Evolutionary conservation across 2,329 filamentous ascomycete species (phyloP), one percentile per base, ranked within the genome.

Genomic region (Metarhizium sp.): DNA sequence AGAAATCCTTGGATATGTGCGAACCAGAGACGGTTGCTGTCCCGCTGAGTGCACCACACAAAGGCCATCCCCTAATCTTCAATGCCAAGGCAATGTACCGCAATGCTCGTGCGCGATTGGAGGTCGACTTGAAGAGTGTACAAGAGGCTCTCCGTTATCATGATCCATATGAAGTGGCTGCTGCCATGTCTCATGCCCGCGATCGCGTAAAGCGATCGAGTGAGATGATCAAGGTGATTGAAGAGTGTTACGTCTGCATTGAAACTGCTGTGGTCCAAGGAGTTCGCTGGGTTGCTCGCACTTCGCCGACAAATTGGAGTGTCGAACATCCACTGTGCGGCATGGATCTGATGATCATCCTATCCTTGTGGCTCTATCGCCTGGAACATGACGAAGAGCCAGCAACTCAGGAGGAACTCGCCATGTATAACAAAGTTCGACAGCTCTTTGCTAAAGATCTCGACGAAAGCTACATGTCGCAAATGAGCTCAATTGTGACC

Each of bases 321-420:
- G 90, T 97, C 58, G 94, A 99, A 76, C 92, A 99, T 71, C 92
- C 94, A 53, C 85, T 99, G 57, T 96, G 92, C 67, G 92, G 92
- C 59, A 84, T 99, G 76, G 94, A 99, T 71, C 80, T 97, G 62
- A 96, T 99, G 84, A 94, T 97, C 70, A 94, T 96, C 64, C 86
- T 99, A 64, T 96, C 90, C 66, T 79, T 97, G 63, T 99, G 94
- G 94, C 86, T 99, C 65, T 97, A 96, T 78, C 91, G 92, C 75
- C 87, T 99, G 78, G 94, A 99, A 87, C 92, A 97, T 76, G 94
- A 99, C 77, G 92, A 95, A 61, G 92, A 97, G 76, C 86, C 87
- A 30, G 88, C 90, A 38, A 89, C 85, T 34, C 86, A 88, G 62
- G 90, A 95, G 66, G 90, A 96, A 73, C 74, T 88, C 64, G 80